Evolutionary conservation across 345 rosid genomes (phyloP), one percentile per base, ranked within the genome.

Genomic region (Bruguiera sexangula): DNA sequence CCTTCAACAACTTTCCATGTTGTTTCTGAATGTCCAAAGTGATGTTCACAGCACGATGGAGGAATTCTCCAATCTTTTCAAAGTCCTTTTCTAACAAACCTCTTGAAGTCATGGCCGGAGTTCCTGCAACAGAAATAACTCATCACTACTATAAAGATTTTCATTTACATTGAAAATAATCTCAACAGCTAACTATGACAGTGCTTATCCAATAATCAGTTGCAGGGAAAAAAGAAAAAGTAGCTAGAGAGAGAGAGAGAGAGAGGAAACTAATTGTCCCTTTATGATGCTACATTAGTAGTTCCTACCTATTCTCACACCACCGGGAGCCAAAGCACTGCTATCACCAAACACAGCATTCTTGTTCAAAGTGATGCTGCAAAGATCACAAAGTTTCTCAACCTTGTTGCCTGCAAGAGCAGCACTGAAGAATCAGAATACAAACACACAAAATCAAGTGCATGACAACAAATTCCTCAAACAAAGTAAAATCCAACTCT

Each of bases 261-360:
- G 48, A 9, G 48, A 2, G 48, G 48, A 39, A 43, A 13, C 50
- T 43, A 6, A 43, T 13, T 5, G 3, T 3, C 5, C 50, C 19
- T 43, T 43, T 13, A 11, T 3, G 11, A 56, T 31, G n/a, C 20
- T 29, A 3, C 8, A 11, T 63, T 15, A 21, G 5, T 2, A 54
- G 46, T 57, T 68, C 89, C 78, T 83, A 96, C 99, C 98, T 63
- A 96, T 89, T 85, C 99, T 81, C 30, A 96, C 99, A 22, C 99
- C 99, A 77, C 99, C 99, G 4, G 99, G 99, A 68, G 99, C 93
- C 87, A 96, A 85, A 65, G 99, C 99, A 83, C 99, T 96, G 84
- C 99, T 96, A 83, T 96, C 99, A 68, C 99, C 99, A 55, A 96
- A 96, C 63, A 96, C 99, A 32, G 98, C 99, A 71, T 96, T 96